A percentile compares a stretch with the other conserved stretches of the same genome.
These are phyloP conservation scores for Moricandia arvensis DNA, from an alignment of 345 rosid species.

Conservation along the genomic window DNA sequence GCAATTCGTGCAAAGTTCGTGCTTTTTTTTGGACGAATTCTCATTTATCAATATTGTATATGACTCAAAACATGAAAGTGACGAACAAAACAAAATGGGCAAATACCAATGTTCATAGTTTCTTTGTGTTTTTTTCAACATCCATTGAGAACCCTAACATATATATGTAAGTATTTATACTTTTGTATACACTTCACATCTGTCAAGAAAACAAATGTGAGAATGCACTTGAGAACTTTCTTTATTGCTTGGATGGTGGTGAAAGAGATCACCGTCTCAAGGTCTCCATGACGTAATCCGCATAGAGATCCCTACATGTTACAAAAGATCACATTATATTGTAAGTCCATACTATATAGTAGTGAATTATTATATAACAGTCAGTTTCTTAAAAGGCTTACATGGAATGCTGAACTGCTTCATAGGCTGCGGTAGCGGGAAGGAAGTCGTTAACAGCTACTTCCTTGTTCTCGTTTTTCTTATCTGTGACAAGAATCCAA, in stretches of 20 bases:
- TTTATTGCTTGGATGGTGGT: constrained; percentile 16
- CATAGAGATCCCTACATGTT: constrained; percentile 78
- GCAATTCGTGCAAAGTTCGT: too few relatives aligned
- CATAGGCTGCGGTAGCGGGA: constrained; percentile 69
- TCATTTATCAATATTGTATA: too few relatives aligned
- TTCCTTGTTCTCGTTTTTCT: constrained; percentile 99
- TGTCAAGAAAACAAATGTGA: constrained; percentile 9
- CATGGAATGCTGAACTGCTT: constrained; percentile 92
- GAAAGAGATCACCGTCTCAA: constrained; percentile 53
- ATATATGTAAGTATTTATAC: constrained; percentile 15
- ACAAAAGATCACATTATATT: neutral
- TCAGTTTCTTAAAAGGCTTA: constrained; percentile 37
- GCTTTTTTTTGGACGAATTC: too few relatives aligned
- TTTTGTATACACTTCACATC: constrained; percentile 12
- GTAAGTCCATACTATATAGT: neutral
- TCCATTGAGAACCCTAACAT: constrained; percentile 19
- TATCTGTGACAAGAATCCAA: constrained; percentile 53
- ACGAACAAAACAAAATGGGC: constrained; percentile 18
- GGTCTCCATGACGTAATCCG: constrained; percentile 72
- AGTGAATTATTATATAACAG: neutral
- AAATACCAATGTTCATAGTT: neutral
- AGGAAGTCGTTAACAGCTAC: constrained; percentile 94
- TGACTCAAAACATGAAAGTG: too few relatives aligned
- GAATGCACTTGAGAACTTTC: constrained; percentile 12
- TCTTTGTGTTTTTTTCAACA: constrained; percentile 31